Percentiles rank a stretch among this genome's conserved stretches.
phyloP scores from a whole-genome alignment of 768 basidiomycete species.

The Cantharellus anzutake region DNA sequence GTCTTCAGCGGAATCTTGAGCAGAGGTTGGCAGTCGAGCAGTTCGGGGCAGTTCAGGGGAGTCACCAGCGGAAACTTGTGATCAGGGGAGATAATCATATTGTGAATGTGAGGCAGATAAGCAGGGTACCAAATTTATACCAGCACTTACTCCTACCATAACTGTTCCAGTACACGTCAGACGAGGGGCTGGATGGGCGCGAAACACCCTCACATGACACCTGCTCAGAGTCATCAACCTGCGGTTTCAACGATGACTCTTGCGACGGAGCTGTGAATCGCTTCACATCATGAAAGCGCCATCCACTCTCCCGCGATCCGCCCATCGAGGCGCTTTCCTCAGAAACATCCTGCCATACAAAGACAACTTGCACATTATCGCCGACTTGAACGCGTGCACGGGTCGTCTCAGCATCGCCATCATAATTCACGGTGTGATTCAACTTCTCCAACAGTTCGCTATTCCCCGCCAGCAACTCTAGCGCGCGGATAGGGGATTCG shows the following conservation, averaged over 20 bases:
- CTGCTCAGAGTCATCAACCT: background rate
- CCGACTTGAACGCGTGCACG: background rate
- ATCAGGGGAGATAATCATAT: too few relatives aligned
- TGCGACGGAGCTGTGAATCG: background rate
- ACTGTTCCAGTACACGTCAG: background rate
- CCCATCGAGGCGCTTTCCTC: background rate
- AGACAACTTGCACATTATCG: background rate
- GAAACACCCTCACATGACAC: background rate
- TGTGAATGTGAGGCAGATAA: too few relatives aligned
- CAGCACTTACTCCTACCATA: background rate
- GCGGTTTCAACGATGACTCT: background rate
- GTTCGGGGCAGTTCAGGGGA: too few relatives aligned
- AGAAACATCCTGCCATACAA: background rate
- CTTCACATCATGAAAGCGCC: background rate
- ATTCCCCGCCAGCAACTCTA: background rate
- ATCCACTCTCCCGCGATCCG: background rate
- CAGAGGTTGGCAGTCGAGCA: too few relatives aligned
- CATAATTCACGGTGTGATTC: background rate
- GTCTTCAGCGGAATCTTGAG: constrained; percentile 3
- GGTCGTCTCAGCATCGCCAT: background rate
- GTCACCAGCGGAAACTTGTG: too few relatives aligned
- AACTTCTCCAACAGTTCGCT: background rate
- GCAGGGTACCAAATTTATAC: background rate
- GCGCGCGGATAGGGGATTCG: background rate
- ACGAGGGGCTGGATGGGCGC: background rate